Conservation (phyloP, 176 grass and related monocot species). For the Hsuehochloa calcarea region DNA sequence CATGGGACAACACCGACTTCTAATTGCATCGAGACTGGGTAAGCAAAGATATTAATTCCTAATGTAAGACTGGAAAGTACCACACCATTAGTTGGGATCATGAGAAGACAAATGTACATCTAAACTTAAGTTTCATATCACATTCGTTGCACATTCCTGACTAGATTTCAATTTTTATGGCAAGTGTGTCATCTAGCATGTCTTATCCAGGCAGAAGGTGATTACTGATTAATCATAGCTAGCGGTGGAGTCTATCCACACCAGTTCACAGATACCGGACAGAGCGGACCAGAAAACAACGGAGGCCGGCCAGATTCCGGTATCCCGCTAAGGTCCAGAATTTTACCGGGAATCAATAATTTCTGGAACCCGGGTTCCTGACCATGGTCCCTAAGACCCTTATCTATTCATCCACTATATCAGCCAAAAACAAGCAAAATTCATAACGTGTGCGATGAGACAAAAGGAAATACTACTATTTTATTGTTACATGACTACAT, state of each 20-base stretch:
- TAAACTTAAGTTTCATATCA: slow-evolving; percentile 1
- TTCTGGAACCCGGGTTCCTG: background rate
- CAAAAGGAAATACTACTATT: background rate
- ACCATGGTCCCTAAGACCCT: slow-evolving; percentile 13
- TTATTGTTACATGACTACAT: slow-evolving; percentile 5
- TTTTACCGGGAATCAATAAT: slow-evolving; percentile 30
- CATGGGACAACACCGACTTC: background rate
- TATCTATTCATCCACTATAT: background rate
- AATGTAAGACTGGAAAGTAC: background rate
- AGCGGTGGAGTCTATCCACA: background rate
- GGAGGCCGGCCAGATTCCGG: background rate
- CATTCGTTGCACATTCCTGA: background rate
- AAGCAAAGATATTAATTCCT: background rate
- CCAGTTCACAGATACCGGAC: background rate
- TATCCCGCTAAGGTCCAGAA: slow-evolving; percentile 18
- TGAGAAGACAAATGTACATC: background rate
- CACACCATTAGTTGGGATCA: background rate
- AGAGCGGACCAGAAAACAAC: background rate
- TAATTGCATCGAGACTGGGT: background rate
- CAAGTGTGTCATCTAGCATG: background rate
- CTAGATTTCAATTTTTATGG: background rate
- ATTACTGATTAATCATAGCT: background rate
- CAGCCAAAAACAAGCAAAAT: background rate
- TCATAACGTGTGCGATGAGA: background rate
- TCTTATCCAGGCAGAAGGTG: background rate